phyloP scores from a whole-genome alignment of 2,329 filamentous ascomycete species.

The Cytospora paraplurivora region DNA sequence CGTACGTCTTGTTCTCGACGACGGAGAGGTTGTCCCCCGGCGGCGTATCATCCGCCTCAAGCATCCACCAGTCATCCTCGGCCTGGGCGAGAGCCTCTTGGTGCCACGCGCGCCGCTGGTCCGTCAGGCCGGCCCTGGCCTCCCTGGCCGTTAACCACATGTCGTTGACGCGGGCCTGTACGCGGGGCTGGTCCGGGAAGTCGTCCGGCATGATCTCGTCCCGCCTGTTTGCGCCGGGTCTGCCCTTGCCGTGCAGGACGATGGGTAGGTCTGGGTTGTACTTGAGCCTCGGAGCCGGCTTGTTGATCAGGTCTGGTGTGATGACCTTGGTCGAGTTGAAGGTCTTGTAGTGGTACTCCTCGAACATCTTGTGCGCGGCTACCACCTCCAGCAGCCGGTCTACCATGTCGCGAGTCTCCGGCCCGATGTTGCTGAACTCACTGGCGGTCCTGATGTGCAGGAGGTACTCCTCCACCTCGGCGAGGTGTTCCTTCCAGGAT shows the following conservation, averaged over 20 bases:
- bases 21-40: conserved; percentile 38
- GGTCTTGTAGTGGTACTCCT: conserved; percentile 40
- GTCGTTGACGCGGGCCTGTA: conserved; percentile 37
- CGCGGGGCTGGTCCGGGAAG: conserved; percentile 14
- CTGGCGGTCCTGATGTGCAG: conserved; percentile 37
- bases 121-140: background rate
- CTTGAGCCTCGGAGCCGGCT: conserved; percentile 35
- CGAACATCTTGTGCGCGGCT: conserved; percentile 39
- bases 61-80: conserved; percentile 27
- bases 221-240: conserved; percentile 2
- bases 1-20: conserved; percentile 42
- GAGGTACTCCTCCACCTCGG: conserved; percentile 45
- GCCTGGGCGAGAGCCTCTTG: conserved; percentile 29
- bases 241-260: conserved; percentile 35
- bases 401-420: conserved; percentile 34
- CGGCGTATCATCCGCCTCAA: background rate
- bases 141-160: conserved; percentile 34
- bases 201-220: conserved; percentile 7
- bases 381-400: conserved; percentile 39
- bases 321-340: conserved; percentile 36
- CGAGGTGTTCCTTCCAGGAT: conserved; percentile 43
- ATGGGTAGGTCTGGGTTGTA: conserved; percentile 33
- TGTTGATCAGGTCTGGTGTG: conserved; percentile 31
- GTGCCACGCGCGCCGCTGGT: background rate
- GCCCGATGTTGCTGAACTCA: conserved; percentile 31